Evolutionary conservation across 257 asterid species (phyloP), one percentile per base, ranked within the genome.

Genomic region (Dorcoceras hygrometricum): DNA sequence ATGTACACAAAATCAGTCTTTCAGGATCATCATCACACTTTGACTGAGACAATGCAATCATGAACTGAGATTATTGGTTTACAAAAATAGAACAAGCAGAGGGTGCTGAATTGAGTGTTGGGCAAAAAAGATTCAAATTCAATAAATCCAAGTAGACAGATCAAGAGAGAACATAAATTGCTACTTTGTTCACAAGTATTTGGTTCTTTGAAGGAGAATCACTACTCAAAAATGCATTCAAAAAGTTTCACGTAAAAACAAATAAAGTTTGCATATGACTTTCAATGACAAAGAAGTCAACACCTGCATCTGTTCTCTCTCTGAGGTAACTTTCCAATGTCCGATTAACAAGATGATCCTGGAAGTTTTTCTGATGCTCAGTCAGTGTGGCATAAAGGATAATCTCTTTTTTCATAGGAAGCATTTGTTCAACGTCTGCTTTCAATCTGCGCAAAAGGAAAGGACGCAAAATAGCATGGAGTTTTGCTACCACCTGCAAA

Each of bases 401-500:
- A 62, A 94, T 90, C 76, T 94, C 99, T 79, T 94, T 94, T 78
- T 94, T 94, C 57, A 85, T 89, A 46, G 99, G 99, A 64, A 90
- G 99, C 84, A 80, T 69, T 67, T 73, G 87, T 73, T 94, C 98
- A 53, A 94, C 99, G 62, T 94, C 99, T 54, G 82, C 73, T 79
- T 94, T 94, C 95, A 94, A 65, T 82, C 99, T 89, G 57, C 99
- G 95, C 8, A 94, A 82, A 34, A 94, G 89, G 84, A 94, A 94
- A 67, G 99, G 98, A 34, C 98, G 96, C 75, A 90, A 71, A 75
- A 94, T 94, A 25, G 91, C 88, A 79, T 94, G 99, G 59, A 90
- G 96, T 72, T 94, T 90, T 76, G 91, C 88, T 76, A 94, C 95
- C 76, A 94, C 96, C 99, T 94, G 80, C 77, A 80, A 57, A 76